Evolutionary conservation across 2,329 filamentous ascomycete species (phyloP).

Genomic region (Conoideocrella luteorostrata): DNA sequence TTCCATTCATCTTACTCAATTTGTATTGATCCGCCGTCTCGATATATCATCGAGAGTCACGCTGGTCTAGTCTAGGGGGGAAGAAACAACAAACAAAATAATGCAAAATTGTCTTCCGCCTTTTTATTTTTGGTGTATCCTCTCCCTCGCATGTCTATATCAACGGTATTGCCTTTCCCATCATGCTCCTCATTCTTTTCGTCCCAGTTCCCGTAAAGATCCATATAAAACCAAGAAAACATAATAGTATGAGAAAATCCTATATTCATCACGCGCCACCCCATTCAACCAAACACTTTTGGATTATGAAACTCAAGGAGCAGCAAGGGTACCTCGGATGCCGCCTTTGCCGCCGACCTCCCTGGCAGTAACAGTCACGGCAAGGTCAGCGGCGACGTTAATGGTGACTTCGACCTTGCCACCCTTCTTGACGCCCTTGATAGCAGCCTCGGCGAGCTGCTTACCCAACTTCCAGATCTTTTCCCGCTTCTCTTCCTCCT

Average conservation of each 20-base stretch:
- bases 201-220: background rate
- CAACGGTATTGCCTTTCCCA: too few relatives aligned
- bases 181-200: background rate
- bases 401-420: constrained; percentile 91
- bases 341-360: constrained; percentile 86
- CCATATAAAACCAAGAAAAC: background rate
- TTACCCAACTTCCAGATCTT: constrained; percentile 87
- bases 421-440: constrained; percentile 79
- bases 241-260: too few relatives aligned
- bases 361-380: constrained; percentile 71
- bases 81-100: too few relatives aligned
- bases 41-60: too few relatives aligned
- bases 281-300: too few relatives aligned
- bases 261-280: too few relatives aligned
- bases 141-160: background rate
- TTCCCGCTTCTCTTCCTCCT: constrained; percentile 80
- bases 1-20: too few relatives aligned
- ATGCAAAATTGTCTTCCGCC: background rate
- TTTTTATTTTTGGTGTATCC: background rate
- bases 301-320: too few relatives aligned
- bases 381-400: constrained; percentile 75
- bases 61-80: too few relatives aligned
- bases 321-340: constrained; percentile 55
- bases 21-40: too few relatives aligned
- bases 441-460: constrained; percentile 75